These are phyloP conservation scores for Penicillium salamii DNA, from an alignment of 495 filamentous ascomycete species.

Conservation along the genomic window DNA sequence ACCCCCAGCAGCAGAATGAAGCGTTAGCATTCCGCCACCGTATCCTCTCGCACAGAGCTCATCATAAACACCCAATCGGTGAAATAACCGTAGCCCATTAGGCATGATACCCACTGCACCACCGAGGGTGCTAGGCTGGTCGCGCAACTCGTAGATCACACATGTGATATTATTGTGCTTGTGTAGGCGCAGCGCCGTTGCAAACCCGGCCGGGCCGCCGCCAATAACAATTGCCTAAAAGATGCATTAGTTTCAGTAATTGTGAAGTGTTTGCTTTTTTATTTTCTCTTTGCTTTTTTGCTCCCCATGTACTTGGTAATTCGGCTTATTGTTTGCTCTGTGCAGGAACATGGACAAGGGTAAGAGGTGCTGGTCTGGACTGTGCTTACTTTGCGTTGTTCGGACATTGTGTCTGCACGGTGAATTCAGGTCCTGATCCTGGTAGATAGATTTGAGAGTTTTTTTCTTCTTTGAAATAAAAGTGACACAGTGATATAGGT, in stretches of 20 bases:
- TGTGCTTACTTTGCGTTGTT: conserved; percentile 12
- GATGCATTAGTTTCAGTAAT: too few relatives aligned
- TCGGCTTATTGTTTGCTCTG: not conserved
- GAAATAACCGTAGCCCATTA: conserved; percentile 48
- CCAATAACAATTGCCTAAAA: conserved; percentile 52
- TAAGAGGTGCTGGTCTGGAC: not conserved
- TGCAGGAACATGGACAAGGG: not conserved
- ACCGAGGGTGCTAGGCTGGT: conserved; percentile 39
- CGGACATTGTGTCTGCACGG: conserved; percentile 9
- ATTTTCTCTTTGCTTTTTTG: not conserved
- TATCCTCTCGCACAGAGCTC: conserved; percentile 23
- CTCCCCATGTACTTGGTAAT: too few relatives aligned
- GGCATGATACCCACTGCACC: conserved; percentile 46
- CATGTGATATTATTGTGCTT: conserved; percentile 24
- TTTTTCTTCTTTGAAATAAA: not conserved
- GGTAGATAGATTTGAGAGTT: not conserved
- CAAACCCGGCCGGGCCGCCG: conserved; percentile 44
- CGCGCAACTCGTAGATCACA: conserved; percentile 31
- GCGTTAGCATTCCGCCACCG: conserved; percentile 17
- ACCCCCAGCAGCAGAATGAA: conserved; percentile 30
- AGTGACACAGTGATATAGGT: too few relatives aligned
- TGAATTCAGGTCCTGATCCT: not conserved
- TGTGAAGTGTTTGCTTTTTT: not conserved
- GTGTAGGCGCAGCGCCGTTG: conserved; percentile 27
- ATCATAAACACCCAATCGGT: conserved; percentile 34